Evolutionary conservation across 805 yeast genomes (phyloP).

Genomic region (Saccharomyces mikatae): DNA sequence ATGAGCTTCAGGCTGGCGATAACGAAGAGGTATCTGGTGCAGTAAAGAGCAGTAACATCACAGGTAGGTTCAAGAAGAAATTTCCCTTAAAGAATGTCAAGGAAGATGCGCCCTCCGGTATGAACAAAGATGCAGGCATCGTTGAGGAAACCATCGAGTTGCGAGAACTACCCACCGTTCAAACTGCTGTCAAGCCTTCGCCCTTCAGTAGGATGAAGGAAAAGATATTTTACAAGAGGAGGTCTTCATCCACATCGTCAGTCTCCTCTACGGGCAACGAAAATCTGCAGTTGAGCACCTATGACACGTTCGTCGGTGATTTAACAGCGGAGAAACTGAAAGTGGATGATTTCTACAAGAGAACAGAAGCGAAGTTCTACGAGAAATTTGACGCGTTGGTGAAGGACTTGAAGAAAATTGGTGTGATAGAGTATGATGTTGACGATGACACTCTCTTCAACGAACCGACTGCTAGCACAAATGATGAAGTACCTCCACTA

Average conservation of each 20-base stretch:
- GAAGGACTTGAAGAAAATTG: slow-evolving; percentile 36
- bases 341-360: slow-evolving; percentile 41
- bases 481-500: slow-evolving; percentile 1
- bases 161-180: neutral
- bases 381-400: slow-evolving; percentile 37
- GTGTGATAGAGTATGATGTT: slow-evolving; percentile 2
- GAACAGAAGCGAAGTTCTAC: slow-evolving; percentile 38
- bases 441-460: neutral
- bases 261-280: slow-evolving; percentile 13
- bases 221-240: slow-evolving; percentile 7
- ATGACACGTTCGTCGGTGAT: slow-evolving; percentile 37
- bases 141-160: neutral
- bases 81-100: neutral
- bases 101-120: slow-evolving; percentile 6
- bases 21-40: slow-evolving; percentile 1
- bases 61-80: neutral
- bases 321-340: slow-evolving; percentile 40
- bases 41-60: neutral
- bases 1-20: slow-evolving; percentile 13
- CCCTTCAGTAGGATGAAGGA: slow-evolving; percentile 7
- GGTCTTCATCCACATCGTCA: neutral
- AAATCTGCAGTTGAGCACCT: slow-evolving; percentile 26
- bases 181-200: slow-evolving; percentile 4
- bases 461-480: neutral
- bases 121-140: neutral